Evolutionary conservation across 495 filamentous ascomycete species (phyloP), one percentile per base, ranked within the genome.

Genomic region (Penicillium maclennaniae): DNA sequence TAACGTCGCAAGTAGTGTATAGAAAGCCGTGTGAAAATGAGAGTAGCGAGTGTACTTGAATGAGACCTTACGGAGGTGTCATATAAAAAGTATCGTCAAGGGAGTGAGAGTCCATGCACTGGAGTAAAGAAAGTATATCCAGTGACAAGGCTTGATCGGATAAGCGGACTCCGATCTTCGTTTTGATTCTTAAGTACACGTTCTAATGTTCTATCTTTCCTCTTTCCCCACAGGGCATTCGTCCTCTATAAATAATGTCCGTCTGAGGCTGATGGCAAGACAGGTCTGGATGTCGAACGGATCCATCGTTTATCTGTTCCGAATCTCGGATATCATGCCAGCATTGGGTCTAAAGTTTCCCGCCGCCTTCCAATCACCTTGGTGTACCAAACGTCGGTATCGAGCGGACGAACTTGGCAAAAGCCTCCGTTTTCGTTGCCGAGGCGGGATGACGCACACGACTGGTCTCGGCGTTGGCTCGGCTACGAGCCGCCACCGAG

Each of bases 21-120:
- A 47, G 31, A 37, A 21, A 23, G 23, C 5, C 12, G 39, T 4
- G 23, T 39, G 34, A 37, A 23, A 10, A 26, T 23, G 45, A n/a
- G 23, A 25, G n/a, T n/a, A 25, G 20, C 26, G 48, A 28, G 42
- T 49, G 36, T 58, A 61, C 60, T 67, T 68, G 55, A 61, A 61
- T 56, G 54, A 54, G 57, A 49, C 51, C 60, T 65, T 65, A 72
- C 51, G 70, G 66, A 27, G 67, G 67, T 51, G 58, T 65, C 70
- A 70, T 69, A 53, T 68, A 70, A 52, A 68, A 68, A 28, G 58
- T 69, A 56, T 70, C 59, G 39, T 66, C 56, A 43, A 68, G 49
- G 53, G 60, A 63, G 55, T 71, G 69, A 17, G 61, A 71, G 67
- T 71, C 66, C 67, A 70, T 73, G 54, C 59, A 70, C 61, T 15